A percentile compares a stretch with the other conserved stretches of the same genome.
Conservation (phyloP, 345 rosid genomes). For the Moringa oleifera region DNA sequence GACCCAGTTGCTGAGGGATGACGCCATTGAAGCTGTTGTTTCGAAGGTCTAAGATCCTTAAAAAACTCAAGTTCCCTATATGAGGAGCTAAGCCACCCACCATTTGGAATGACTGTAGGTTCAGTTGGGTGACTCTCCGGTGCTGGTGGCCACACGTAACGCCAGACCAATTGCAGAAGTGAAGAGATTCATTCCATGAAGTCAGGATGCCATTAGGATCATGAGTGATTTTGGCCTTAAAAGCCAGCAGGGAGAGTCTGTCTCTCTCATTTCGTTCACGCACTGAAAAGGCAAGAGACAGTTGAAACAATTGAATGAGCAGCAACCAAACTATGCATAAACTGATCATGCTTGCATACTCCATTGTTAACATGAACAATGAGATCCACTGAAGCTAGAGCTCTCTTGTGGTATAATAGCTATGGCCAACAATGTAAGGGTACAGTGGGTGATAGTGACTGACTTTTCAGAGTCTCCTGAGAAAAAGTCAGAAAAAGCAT, state of each 20-base stretch:
- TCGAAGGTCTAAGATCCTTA: conserved; percentile 19
- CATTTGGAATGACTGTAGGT: conserved; percentile 17
- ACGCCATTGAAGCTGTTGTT: conserved; percentile 16
- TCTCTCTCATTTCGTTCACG: conserved; percentile 18
- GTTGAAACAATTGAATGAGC: neutral
- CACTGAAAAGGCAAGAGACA: neutral
- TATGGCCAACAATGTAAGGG: too few species aligned
- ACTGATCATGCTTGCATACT: neutral
- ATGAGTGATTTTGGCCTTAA: conserved; percentile 21
- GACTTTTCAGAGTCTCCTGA: too few species aligned
- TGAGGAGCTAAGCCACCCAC: conserved; percentile 22
- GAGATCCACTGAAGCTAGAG: too few species aligned
- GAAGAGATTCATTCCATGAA: conserved; percentile 24
- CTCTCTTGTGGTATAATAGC: too few species aligned
- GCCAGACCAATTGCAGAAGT: conserved; percentile 24
- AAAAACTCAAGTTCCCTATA: conserved; percentile 33
- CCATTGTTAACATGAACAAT: neutral
- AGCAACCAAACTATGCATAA: neutral
- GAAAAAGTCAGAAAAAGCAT: too few species aligned
- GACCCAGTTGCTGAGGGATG: conserved; percentile 20
- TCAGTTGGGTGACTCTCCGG: conserved; percentile 22
- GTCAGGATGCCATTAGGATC: conserved; percentile 14
- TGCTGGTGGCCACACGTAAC: conserved; percentile 16
- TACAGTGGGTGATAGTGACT: too few species aligned
- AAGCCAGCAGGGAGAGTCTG: conserved; percentile 15